Base-by-base conservation (phyloP, 1,284 basidiomycete species). In the Tilletia horrida region DNA sequence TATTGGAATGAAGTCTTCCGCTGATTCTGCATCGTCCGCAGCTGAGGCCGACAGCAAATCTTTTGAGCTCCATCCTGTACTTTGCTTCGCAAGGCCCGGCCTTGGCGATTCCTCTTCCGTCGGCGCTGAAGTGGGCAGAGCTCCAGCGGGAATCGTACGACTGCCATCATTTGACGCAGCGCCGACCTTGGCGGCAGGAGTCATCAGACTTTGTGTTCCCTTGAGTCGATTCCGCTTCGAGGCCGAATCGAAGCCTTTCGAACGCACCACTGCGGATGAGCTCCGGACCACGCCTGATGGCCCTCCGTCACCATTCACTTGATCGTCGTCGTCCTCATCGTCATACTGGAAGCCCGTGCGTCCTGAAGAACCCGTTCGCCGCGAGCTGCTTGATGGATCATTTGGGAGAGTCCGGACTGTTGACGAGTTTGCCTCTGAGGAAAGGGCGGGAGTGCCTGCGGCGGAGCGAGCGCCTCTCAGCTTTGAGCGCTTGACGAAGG, bases 401-500 rank as follows among this genome's bases (percentile, higher is more conserved):
- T 6, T 11, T 11, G 35, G 4, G 35, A 40, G 6, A 40, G 35
- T 40, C 35, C 16, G 45, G 16, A 16, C 45, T 23, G 45, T 7
- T 4, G 35, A 40, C 35, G 35, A 40, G 4, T 11, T 11, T 6
- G 45, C 21, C 16, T 4, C 45, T 18, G 45, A n/a, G 45, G 45
- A 48, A 48, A 23, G 4, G 6, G 6, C 16, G 4, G 45, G 6
- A 16, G 18, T 48, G 25, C 1, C 35, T 31, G 29, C 55, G 2
- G 31, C 27, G 31, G 27, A n/a, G 23, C 55, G 55, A 35, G 55
- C 55, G 11, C 55, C 55, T 3, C 31, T 21, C 21, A 52, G 55
- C 27, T 59, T 59, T 25, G 55, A 59, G 55, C 55, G 55, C 55
- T 59, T 59, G 27, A 59, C 55, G 18, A 59, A 59, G 3, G 55